A percentile compares a stretch with the other conserved stretches of the same genome.
These are phyloP conservation scores for Mycena metata DNA, from an alignment of 768 basidiomycete genomes.

Conservation along the genomic window DNA sequence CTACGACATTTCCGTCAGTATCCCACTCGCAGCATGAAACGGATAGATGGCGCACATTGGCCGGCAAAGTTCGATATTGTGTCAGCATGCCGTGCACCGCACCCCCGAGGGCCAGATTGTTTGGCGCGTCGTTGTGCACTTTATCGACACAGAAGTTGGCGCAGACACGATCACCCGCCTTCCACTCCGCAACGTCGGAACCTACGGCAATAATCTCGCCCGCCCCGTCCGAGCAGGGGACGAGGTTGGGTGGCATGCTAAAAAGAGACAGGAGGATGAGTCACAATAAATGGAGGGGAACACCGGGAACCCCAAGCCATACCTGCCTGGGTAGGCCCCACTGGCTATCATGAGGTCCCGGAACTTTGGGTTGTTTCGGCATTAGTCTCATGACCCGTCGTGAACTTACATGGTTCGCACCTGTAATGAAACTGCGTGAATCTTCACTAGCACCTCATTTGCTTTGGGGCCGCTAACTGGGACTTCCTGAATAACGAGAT, in stretches of 20 bases:
- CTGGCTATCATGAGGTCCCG: constrained; percentile 63
- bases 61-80: constrained; percentile 64
- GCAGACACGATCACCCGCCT: constrained; percentile 66
- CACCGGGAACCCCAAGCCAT: not conserved
- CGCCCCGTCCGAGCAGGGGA: constrained; percentile 43
- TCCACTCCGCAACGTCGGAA: constrained; percentile 62
- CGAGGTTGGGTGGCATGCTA: constrained; percentile 49
- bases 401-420: constrained; percentile 39
- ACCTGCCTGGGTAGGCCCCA: constrained; percentile 54
- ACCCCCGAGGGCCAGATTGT: constrained; percentile 56
- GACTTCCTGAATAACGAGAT: constrained; percentile 45
- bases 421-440: constrained; percentile 70
- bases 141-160: constrained; percentile 67
- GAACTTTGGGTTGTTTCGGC: constrained; percentile 47
- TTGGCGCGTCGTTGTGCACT: constrained; percentile 56
- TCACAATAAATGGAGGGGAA: not conserved
- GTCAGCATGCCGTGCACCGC: constrained; percentile 65
- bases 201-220: constrained; percentile 67
- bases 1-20: constrained; percentile 41
- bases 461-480: constrained; percentile 50
- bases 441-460: constrained; percentile 65
- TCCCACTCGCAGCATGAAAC: not conserved
- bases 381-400: no score
- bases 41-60: constrained; percentile 46
- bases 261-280: constrained; percentile 53